These are phyloP conservation scores for Aspergillus biplanus DNA, from an alignment of 495 filamentous ascomycete species.

Conservation along the genomic window DNA sequence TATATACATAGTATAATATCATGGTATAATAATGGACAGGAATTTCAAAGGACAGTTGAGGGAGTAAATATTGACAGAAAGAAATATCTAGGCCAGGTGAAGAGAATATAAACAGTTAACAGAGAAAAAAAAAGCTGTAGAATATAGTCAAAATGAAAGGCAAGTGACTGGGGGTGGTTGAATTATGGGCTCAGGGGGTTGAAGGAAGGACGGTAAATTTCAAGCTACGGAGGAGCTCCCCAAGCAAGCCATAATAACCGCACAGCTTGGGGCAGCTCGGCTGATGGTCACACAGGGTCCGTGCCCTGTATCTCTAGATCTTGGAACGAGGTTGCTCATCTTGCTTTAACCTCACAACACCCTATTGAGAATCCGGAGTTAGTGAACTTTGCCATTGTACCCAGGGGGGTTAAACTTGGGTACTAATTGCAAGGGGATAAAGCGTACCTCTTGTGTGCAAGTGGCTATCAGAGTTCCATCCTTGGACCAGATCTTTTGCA, in stretches of 20 bases:
- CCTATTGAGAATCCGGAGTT: constrained; percentile 29
- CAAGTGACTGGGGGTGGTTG: background rate
- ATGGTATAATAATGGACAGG: background rate
- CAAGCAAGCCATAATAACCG: background rate
- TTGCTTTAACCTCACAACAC: constrained; percentile 51
- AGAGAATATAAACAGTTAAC: background rate
- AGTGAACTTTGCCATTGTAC: background rate
- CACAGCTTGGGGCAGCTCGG: background rate
- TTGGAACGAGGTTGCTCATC: constrained; percentile 45
- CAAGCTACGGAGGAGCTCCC: background rate
- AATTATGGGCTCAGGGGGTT: background rate
- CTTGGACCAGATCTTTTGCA: constrained; percentile 82
- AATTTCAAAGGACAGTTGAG: background rate
- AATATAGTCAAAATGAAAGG: constrained; percentile 1
- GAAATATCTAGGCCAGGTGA: constrained; percentile 1
- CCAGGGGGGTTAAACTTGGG: background rate
- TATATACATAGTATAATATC: constrained; percentile 16
- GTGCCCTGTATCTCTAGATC: constrained; percentile 32
- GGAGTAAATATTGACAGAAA: background rate
- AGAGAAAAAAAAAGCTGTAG: background rate
- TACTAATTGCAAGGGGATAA: background rate
- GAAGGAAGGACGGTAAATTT: background rate
- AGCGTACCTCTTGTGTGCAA: constrained; percentile 51
- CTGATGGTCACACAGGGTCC: background rate
- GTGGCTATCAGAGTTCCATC: constrained; percentile 81